phyloP scores from a whole-genome alignment of 2,329 filamentous ascomycete species.

The Aureobasidium sp. region DNA sequence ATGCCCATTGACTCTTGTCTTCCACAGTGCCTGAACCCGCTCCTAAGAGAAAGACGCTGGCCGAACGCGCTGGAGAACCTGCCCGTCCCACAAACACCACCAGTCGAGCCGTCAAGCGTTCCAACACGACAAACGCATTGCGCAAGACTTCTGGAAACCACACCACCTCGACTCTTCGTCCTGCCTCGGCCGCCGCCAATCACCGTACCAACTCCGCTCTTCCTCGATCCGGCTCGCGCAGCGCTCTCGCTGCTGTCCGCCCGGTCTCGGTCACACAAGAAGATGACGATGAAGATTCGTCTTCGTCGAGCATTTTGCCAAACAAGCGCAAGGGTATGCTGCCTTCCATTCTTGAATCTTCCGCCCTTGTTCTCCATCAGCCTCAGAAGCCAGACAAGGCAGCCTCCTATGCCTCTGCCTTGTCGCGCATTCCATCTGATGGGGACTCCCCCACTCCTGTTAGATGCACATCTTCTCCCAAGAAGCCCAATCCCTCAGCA shows the following conservation, averaged over 20 bases:
- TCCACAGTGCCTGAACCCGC: slow-evolving; percentile 40
- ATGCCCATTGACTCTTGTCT: slow-evolving; percentile 20
- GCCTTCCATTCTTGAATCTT: slow-evolving; percentile 28
- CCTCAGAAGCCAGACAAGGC: slow-evolving; percentile 21
- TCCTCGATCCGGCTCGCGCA: slow-evolving; percentile 22
- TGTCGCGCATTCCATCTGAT: slow-evolving; percentile 28
- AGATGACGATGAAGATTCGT: slow-evolving; percentile 21
- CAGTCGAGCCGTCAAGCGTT: slow-evolving; percentile 1
- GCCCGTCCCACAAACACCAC: slow-evolving; percentile 5
- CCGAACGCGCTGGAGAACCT: slow-evolving; percentile 41
- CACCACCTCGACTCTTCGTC: slow-evolving; percentile 11
- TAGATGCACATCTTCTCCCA: background rate
- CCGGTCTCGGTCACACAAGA: background rate
- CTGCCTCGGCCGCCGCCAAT: slow-evolving; percentile 18
- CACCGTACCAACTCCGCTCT: slow-evolving; percentile 14
- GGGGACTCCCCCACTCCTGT: slow-evolving; percentile 17
- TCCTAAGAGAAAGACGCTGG: slow-evolving; percentile 46
- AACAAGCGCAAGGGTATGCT: slow-evolving; percentile 50
- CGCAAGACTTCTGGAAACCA: slow-evolving; percentile 21
- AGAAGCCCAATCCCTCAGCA: background rate
- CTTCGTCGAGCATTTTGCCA: slow-evolving; percentile 27
- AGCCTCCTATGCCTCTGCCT: slow-evolving; percentile 24
- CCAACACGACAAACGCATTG: slow-evolving; percentile 16
- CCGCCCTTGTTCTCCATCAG: slow-evolving; percentile 19
- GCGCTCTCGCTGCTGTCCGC: slow-evolving; percentile 2